Conservation (phyloP, 2,329 filamentous ascomycete genomes). For the Metarhizium anisopliae region DNA sequence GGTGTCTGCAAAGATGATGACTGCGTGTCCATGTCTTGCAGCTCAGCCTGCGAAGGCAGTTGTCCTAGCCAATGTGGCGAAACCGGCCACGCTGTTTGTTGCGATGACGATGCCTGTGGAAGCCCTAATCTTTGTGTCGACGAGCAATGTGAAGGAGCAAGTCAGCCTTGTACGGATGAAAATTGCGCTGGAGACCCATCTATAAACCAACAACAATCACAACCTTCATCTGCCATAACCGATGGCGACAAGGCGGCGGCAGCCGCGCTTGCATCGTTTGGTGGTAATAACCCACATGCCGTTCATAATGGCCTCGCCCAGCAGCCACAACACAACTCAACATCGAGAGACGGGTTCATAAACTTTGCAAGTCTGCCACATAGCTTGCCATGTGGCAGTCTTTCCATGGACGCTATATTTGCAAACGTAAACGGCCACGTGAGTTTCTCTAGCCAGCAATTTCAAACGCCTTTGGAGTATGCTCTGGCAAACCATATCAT, state of each 20-base stretch:
- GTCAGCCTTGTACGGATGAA: conserved; percentile 25
- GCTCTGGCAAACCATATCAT: conserved; percentile 20
- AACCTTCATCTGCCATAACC: conserved; percentile 7
- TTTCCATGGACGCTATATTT: conserved; percentile 12
- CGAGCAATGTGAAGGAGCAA: conserved; percentile 27
- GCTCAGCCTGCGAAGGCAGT: conserved; percentile 24
- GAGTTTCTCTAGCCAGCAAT: conserved; percentile 10
- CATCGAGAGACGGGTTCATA: conserved; percentile 4
- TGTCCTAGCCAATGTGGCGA: conserved; percentile 27
- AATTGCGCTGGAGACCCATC: conserved; percentile 21
- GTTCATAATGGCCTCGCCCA: conserved; percentile 8
- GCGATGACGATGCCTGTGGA: conserved; percentile 25
- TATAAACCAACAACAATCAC: background rate
- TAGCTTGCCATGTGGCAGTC: conserved; percentile 13
- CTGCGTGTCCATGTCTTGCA: conserved; percentile 23
- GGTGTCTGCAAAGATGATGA: conserved; percentile 16
- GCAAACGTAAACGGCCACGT: conserved; percentile 4
- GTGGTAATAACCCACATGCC: conserved; percentile 11
- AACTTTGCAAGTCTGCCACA: conserved; percentile 7
- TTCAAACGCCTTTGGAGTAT: conserved; percentile 13
- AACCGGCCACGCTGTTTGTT: conserved; percentile 22
- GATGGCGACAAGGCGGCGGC: conserved; percentile 19
- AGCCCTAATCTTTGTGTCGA: conserved; percentile 15
- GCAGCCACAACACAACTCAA: conserved; percentile 4
- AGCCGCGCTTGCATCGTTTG: conserved; percentile 21